Base-by-base conservation (phyloP, 1,284 basidiomycete species). In the Melanopsichium pennsylvanicum region DNA sequence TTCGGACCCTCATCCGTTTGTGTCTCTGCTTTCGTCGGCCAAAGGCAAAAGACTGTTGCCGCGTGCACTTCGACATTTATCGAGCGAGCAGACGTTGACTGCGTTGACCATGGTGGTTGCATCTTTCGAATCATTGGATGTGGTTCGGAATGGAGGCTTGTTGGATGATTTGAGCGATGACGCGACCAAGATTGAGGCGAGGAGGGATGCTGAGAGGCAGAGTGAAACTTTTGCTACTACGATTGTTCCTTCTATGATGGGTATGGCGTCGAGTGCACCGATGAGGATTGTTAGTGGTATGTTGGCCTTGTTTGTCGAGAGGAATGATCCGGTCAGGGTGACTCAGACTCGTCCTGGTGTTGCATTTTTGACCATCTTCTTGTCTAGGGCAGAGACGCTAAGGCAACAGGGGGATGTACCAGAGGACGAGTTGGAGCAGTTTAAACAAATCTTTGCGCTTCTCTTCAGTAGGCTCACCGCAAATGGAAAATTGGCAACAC, bases 1-100 rank as follows among this genome's bases (percentile, higher is more conserved):
- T 31, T 93, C 92, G 89, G 92, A 90, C 62, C 95, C 95, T 5
- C 96, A 98, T 83, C 96, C 96, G 0, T 97, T 99, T 83, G 89
- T 98, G 72, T 93, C 93, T 2, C 85, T 99, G 35, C 85, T 99
- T 39, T 87, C 86, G 29, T 89, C 91, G 2, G 86, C 88, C 70
- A 99, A 99, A 83, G 96, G 96, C 58, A 97, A 97, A 84, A 88
- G 89, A 61, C 86, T 99, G 18, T 85, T 99, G 34, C 90, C 93
- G 3, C 89, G 96, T 31, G 87, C 94, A 4, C 88, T 92, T 16
- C 89, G 93, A n/a, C 90, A 94, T 75, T 85, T 98, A 21, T 86
- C 86, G 62, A 85, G 87, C 26, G 86, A 90, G 61, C 90, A 91
- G 78, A 89, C 90, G 83, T 86, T 94, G 43, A 93, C 91, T 2